A percentile compares a stretch with the other conserved stretches of the same genome.
These are phyloP conservation scores for Pleurotus ostreatus DNA, from an alignment of 768 basidiomycete genomes.

Conservation along the genomic window DNA sequence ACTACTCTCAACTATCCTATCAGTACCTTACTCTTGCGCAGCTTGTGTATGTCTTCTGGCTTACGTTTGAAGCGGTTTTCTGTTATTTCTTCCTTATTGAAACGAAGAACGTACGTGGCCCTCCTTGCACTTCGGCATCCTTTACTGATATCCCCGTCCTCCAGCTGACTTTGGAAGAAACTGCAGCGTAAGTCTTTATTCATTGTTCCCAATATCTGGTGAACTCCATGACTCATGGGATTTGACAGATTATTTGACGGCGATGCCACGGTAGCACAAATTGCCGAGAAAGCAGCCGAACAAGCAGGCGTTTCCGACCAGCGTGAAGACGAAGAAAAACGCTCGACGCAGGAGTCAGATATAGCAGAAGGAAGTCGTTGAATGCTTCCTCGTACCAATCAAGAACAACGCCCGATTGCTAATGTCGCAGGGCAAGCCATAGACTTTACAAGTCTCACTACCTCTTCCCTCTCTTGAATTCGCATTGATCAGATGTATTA, in stretches of 20 bases:
- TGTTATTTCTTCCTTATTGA: constrained; percentile 44
- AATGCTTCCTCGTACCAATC: neutral
- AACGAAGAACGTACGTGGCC: constrained; percentile 27
- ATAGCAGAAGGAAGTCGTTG: constrained; percentile 6
- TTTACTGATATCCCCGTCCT: neutral
- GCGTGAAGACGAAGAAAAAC: constrained; percentile 11
- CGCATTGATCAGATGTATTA: too few relatives aligned
- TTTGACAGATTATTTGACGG: constrained; percentile 49
- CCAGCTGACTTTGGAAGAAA: constrained; percentile 58
- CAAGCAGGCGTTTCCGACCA: constrained; percentile 16
- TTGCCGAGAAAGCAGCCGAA: constrained; percentile 24
- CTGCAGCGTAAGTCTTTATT: constrained; percentile 35
- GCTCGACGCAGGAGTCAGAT: constrained; percentile 15
- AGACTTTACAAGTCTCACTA: too few relatives aligned
- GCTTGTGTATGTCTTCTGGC: constrained; percentile 50
- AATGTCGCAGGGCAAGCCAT: too few relatives aligned
- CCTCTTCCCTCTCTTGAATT: too few relatives aligned
- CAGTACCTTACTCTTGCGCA: constrained; percentile 14
- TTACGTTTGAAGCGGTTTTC: constrained; percentile 43
- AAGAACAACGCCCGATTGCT: too few relatives aligned
- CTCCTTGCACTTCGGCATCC: neutral
- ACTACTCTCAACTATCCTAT: neutral
- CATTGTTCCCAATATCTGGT: neutral
- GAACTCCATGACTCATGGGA: constrained; percentile 3
- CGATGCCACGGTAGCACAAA: constrained; percentile 38